Conservation (phyloP, 306 rosid genomes). For the Cucumis hystrix region DNA sequence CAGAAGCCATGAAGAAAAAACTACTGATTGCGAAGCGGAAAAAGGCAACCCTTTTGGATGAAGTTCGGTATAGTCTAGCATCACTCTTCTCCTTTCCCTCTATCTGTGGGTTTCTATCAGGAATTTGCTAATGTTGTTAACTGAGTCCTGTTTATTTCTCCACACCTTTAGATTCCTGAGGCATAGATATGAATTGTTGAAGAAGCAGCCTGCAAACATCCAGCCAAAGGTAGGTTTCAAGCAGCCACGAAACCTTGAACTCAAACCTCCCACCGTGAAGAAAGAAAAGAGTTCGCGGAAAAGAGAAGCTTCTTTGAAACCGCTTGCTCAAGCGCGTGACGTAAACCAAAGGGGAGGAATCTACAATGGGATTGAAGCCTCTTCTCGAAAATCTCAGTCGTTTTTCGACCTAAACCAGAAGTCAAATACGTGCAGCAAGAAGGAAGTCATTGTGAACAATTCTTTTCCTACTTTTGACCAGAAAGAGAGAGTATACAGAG, state of each 20-base stretch:
- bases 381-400: slow-evolving; percentile 22
- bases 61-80: slow-evolving; percentile 50
- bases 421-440: slow-evolving; percentile 23
- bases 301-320: slow-evolving; percentile 28
- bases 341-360: slow-evolving; percentile 35
- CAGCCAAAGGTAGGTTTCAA: slow-evolving; percentile 25
- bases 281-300: slow-evolving; percentile 36
- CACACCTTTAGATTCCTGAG: slow-evolving; percentile 48
- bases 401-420: slow-evolving; percentile 49
- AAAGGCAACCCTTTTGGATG: slow-evolving; percentile 39
- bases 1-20: slow-evolving; percentile 45
- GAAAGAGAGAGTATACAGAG: slow-evolving; percentile 36
- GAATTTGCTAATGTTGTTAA: not conserved
- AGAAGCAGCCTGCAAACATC: slow-evolving; percentile 25
- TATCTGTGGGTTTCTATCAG: not conserved
- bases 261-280: slow-evolving; percentile 12
- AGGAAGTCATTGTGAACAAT: slow-evolving; percentile 24
- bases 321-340: not conserved
- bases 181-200: slow-evolving; percentile 45
- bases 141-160: not conserved
- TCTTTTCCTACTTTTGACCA: slow-evolving; percentile 33
- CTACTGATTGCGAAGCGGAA: slow-evolving; percentile 38
- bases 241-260: slow-evolving; percentile 24
- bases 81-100: not conserved
- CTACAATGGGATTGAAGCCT: slow-evolving; percentile 24